These are phyloP conservation scores for Yarrowia deformans DNA, from an alignment of 805 yeast species.

Conservation along the genomic window DNA sequence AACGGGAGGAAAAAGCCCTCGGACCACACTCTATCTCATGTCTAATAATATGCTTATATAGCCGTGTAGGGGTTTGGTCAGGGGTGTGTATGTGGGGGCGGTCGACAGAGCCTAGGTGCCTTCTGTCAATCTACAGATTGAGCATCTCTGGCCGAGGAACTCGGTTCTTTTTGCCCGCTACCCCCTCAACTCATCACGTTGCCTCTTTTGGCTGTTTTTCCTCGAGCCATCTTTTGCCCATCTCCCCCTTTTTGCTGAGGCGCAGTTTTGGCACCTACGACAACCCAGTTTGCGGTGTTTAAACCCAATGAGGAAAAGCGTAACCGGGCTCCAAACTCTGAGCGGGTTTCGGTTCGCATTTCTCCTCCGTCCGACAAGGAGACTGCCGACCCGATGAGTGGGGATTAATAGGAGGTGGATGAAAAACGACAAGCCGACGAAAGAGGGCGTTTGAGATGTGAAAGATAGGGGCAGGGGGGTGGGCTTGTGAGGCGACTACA, in stretches of 20 bases:
- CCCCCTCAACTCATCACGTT: not conserved
- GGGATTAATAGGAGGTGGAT: not conserved
- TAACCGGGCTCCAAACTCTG: constrained; percentile 23
- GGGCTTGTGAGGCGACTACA: too few species aligned
- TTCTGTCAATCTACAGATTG: too few species aligned
- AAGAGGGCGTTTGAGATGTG: too few species aligned
- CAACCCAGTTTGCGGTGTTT: constrained; percentile 34
- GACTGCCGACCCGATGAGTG: not conserved
- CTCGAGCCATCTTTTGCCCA: not conserved
- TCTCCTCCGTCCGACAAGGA: not conserved
- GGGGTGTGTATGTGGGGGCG: not conserved
- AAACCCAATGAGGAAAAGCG: constrained; percentile 12
- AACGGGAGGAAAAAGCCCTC: not conserved
- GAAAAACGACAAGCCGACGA: too few species aligned
- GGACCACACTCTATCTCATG: constrained; percentile 20
- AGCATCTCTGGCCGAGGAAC: not conserved
- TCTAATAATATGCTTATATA: constrained; percentile 32
- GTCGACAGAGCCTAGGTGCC: too few species aligned
- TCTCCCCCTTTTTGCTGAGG: constrained; percentile 17
- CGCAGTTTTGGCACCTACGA: constrained; percentile 19
- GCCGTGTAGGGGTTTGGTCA: constrained; percentile 2
- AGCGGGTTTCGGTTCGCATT: not conserved
- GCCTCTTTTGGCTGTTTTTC: constrained; percentile 13
- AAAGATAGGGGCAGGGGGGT: constrained; percentile 1
- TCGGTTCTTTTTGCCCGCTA: too few species aligned